Conservation (phyloP, 1,284 basidiomycete species). For the Rhizoctonia solani region DNA sequence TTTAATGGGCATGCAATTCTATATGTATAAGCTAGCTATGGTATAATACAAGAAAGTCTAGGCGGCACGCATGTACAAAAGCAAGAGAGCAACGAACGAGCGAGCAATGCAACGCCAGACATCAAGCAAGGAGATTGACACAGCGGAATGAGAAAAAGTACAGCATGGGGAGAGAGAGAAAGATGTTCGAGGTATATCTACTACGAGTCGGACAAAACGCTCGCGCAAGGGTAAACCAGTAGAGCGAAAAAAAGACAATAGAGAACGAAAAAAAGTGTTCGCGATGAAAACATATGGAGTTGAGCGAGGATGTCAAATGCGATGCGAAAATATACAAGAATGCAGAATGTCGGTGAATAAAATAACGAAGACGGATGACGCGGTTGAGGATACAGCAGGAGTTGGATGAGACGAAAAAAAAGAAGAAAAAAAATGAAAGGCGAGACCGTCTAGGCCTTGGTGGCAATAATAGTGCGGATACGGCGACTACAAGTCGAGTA, state of each 20-base stretch:
- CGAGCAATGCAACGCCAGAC: slow-evolving; percentile 1
- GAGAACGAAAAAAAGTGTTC: not conserved
- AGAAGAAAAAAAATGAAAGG: not conserved
- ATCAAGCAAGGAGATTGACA: slow-evolving; percentile 9
- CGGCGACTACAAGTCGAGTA: slow-evolving; percentile 24
- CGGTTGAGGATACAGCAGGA: not conserved
- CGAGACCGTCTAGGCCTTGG: slow-evolving; percentile 1
- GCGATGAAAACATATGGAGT: not conserved
- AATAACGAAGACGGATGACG: not conserved
- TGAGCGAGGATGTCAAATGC: not conserved
- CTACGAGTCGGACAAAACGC: not conserved
- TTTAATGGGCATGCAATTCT: not conserved
- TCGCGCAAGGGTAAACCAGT: not conserved
- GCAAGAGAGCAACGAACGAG: not conserved
- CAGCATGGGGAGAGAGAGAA: not conserved
- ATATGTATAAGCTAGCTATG: slow-evolving; percentile 15
- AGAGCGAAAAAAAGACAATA: not conserved
- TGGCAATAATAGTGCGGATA: slow-evolving; percentile 6
- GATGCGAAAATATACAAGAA: slow-evolving; percentile 26
- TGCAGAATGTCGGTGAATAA: not conserved
- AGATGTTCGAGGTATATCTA: not conserved
- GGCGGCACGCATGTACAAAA: slow-evolving; percentile 14
- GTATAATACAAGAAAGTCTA: slow-evolving; percentile 15
- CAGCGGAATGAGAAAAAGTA: not conserved
- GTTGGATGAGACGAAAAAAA: not conserved